phyloP scores from a whole-genome alignment of 768 basidiomycete genomes.

The Rhizopogon salebrosus region DNA sequence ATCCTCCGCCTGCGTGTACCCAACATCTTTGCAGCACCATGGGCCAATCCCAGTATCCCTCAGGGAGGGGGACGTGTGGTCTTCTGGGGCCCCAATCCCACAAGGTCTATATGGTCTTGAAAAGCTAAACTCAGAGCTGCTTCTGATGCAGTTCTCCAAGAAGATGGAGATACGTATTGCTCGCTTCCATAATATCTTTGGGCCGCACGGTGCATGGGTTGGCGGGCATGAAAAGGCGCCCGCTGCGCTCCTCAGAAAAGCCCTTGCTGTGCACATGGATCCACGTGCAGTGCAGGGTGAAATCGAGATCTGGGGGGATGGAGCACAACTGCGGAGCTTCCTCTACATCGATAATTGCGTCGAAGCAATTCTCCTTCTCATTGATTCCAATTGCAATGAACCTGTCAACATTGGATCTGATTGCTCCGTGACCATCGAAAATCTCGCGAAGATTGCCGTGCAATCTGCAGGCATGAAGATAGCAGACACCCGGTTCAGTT shows the following conservation, averaged over 20 bases:
- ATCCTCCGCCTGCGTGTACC: constrained; percentile 58
- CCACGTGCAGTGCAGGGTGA: constrained; percentile 1
- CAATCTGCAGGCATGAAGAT: constrained; percentile 24
- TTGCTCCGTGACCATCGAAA: constrained; percentile 33
- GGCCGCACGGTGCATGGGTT: constrained; percentile 48
- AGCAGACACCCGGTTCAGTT: constrained; percentile 23
- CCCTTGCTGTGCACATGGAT: constrained; percentile 26
- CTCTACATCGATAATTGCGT: constrained; percentile 52
- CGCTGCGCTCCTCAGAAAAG: constrained; percentile 53
- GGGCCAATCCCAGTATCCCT: constrained; percentile 36
- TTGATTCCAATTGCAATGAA: constrained; percentile 29
- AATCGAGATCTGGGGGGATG: constrained; percentile 57
- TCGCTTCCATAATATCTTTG: constrained; percentile 57
- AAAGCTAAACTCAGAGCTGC: constrained; percentile 46
- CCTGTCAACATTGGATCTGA: constrained; percentile 53
- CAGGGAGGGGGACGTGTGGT: constrained; percentile 41
- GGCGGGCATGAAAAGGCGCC: constrained; percentile 56
- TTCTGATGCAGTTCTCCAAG: constrained; percentile 29
- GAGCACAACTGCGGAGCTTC: constrained; percentile 49
- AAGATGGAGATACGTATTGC: constrained; percentile 40
- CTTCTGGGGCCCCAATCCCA: constrained; percentile 32
- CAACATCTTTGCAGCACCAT: constrained; percentile 33
- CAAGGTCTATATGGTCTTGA: constrained; percentile 59
- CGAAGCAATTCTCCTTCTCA: constrained; percentile 40
- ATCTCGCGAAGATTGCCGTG: constrained; percentile 39